These are phyloP conservation scores for Francoa sonchifolia DNA, from an alignment of 441 rosid species.

Conservation along the genomic window DNA sequence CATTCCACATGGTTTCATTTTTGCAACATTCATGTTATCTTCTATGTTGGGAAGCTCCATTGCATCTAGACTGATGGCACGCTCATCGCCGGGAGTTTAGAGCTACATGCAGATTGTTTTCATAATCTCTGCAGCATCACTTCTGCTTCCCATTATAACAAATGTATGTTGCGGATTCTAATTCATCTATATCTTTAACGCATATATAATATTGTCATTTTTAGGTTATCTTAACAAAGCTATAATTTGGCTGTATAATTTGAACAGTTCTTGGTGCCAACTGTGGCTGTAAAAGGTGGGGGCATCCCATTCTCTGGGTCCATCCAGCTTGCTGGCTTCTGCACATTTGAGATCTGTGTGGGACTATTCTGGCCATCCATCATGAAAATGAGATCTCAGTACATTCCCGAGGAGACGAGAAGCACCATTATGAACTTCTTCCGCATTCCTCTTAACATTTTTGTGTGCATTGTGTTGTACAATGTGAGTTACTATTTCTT, in stretches of 20 bases:
- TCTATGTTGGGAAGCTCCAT: slow-evolving; percentile 96
- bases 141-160: slow-evolving; percentile 79
- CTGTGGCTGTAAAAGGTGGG: slow-evolving; percentile 64
- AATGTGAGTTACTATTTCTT: slow-evolving; percentile 40
- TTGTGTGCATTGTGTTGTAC: slow-evolving; percentile 79
- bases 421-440: slow-evolving; percentile 97
- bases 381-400: slow-evolving; percentile 98
- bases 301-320: slow-evolving; percentile 71
- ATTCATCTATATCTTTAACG: slow-evolving; percentile 3
- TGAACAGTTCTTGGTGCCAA: slow-evolving; percentile 66
- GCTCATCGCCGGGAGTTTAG: slow-evolving; percentile 58
- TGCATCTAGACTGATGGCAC: slow-evolving; percentile 87
- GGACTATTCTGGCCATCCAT: slow-evolving; percentile 98
- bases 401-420: slow-evolving; percentile 97
- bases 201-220: no score
- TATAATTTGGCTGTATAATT: slow-evolving; percentile 11
- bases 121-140: slow-evolving; percentile 59
- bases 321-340: slow-evolving; percentile 80
- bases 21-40: slow-evolving; percentile 93
- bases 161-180: slow-evolving; percentile 33
- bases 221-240: slow-evolving; percentile 1
- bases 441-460: slow-evolving; percentile 93
- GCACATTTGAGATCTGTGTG: slow-evolving; percentile 86
- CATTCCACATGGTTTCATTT: slow-evolving; percentile 95
- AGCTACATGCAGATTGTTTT: slow-evolving; percentile 96